Conservation (phyloP, 2,329 filamentous ascomycete genomes). For the Alternaria ventricosa region DNA sequence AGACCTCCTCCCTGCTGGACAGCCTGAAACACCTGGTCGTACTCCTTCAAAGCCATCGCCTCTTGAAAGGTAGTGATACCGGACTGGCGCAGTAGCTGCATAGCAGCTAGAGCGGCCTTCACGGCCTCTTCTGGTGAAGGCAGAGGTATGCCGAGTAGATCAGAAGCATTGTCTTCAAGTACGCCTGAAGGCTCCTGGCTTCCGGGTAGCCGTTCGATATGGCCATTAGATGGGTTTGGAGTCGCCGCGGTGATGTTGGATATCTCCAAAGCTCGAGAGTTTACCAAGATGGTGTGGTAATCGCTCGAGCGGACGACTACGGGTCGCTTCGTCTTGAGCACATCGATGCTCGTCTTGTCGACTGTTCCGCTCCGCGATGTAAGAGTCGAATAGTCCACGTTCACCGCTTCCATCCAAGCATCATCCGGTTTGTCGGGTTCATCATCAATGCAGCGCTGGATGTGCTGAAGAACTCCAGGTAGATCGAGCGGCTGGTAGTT, state of each 20-base stretch:
- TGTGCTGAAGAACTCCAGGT: neutral
- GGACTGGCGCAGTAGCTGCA: neutral
- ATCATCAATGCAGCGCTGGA: slow-evolving; percentile 4
- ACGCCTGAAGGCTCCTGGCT: slow-evolving; percentile 3
- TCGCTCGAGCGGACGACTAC: neutral
- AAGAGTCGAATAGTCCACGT: slow-evolving; percentile 7
- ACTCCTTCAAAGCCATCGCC: neutral
- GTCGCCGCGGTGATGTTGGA: slow-evolving; percentile 3
- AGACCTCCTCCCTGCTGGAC: neutral
- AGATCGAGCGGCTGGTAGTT: slow-evolving; percentile 6
- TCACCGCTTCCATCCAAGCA: slow-evolving; percentile 6
- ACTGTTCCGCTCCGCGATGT: neutral
- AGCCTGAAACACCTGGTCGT: neutral
- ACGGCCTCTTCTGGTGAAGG: neutral
- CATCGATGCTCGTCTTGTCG: neutral
- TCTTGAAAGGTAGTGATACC: slow-evolving; percentile 8
- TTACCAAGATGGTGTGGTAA: slow-evolving; percentile 1
- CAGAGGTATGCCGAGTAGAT: neutral
- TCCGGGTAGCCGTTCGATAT: slow-evolving; percentile 1
- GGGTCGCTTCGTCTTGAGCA: neutral
- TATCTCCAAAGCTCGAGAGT: neutral
- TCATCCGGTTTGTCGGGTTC: neutral
- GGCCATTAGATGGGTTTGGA: neutral
- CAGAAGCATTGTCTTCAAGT: slow-evolving; percentile 1
- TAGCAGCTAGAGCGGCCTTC: neutral